Conservation (phyloP, 352 stramenopile genomes). For the Pythium graminicola region DNA sequence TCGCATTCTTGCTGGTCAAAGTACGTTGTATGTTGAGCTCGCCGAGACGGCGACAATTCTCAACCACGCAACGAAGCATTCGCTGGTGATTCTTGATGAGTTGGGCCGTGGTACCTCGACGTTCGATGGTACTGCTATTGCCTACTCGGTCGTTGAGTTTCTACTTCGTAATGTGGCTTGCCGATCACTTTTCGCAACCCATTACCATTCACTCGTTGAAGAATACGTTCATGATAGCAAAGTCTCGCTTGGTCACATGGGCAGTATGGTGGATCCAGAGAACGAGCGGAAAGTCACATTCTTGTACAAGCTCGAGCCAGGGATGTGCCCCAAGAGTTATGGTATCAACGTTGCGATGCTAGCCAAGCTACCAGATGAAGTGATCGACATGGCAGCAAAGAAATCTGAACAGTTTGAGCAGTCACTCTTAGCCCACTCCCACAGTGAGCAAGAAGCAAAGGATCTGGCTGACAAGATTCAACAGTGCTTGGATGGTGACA, state of each 20-base stretch:
- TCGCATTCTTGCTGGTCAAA: conserved; percentile 96
- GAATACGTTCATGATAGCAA: conserved; percentile 59
- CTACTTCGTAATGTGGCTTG: conserved; percentile 84
- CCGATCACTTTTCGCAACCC: conserved; percentile 97
- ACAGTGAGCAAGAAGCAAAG: conserved; percentile 24
- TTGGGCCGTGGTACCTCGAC: conserved; percentile 98
- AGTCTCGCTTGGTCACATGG: conserved; percentile 77
- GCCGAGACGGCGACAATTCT: conserved; percentile 98
- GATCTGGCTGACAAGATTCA: conserved; percentile 24
- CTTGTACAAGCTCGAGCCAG: conserved; percentile 96
- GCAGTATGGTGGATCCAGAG: conserved; percentile 67
- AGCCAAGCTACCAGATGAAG: conserved; percentile 93
- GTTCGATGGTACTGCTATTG: conserved; percentile 97
- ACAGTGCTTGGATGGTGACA: conserved; percentile 6
- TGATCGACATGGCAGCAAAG: conserved; percentile 88
- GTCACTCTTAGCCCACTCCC: conserved; percentile 44
- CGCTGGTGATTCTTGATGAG: conserved; percentile 98
- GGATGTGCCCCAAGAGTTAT: conserved; percentile 97
- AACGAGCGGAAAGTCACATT: conserved; percentile 96
- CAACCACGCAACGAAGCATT: conserved; percentile 91
- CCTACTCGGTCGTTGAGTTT: conserved; percentile 95
- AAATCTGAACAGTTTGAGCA: conserved; percentile 90
- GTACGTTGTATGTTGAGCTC: conserved; percentile 99
- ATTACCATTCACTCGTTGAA: conserved; percentile 96
- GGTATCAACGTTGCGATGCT: conserved; percentile 99